Conservation (phyloP, 352 stramenopile species). For the Pythium aristosporum region DNA sequence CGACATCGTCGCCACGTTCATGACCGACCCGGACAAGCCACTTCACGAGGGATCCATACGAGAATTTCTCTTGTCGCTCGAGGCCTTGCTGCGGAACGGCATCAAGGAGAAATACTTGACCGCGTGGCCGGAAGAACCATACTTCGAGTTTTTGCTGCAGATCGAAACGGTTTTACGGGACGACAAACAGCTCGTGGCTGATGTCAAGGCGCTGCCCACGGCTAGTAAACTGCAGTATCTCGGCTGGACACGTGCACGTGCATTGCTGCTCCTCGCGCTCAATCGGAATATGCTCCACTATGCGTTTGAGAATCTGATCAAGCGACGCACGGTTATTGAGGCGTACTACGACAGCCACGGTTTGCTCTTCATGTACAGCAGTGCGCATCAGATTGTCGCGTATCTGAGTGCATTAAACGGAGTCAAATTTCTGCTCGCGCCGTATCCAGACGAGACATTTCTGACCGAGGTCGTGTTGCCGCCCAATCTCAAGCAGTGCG, state of each 20-base stretch:
- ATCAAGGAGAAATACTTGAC: constrained; percentile 57
- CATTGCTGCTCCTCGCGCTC: constrained; percentile 62
- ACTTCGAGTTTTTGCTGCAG: constrained; percentile 69
- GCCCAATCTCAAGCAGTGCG: constrained; percentile 51
- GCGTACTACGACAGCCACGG: constrained; percentile 61
- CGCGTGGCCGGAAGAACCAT: constrained; percentile 68
- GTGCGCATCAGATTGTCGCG: constrained; percentile 46
- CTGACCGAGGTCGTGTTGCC: constrained; percentile 33
- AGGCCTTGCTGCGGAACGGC: constrained; percentile 61
- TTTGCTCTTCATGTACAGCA: constrained; percentile 66
- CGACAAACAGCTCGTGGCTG: constrained; percentile 57
- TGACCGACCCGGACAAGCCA: constrained; percentile 58
- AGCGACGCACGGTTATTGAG: constrained; percentile 56
- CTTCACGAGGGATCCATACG: constrained; percentile 72
- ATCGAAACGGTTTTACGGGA: constrained; percentile 60
- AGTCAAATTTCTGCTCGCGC: constrained; percentile 48
- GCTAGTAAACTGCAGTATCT: constrained; percentile 45
- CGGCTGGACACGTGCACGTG: constrained; percentile 66
- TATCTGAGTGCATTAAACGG: constrained; percentile 73
- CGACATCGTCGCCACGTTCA: constrained; percentile 75
- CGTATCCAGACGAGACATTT: constrained; percentile 17
- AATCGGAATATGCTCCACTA: constrained; percentile 77
- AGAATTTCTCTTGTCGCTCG: constrained; percentile 57
- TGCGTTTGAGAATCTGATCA: constrained; percentile 78
- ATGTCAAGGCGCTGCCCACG: constrained; percentile 39